These are phyloP conservation scores for Pulveroboletus sp. DNA, from an alignment of 768 basidiomycete genomes.

Conservation along the genomic window DNA sequence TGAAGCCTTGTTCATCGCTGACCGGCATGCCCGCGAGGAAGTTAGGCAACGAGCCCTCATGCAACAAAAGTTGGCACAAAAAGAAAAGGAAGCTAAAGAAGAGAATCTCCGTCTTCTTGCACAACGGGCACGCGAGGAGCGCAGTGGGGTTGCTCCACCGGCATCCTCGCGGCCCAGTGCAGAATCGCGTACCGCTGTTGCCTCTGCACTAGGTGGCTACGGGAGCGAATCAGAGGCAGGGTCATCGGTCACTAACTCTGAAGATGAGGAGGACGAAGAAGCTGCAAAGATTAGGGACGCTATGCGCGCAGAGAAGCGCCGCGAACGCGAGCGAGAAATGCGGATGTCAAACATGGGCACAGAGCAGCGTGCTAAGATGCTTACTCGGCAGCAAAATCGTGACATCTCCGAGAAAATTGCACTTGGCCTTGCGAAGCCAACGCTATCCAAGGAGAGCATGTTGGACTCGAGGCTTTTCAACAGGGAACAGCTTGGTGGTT, in stretches of 20 bases:
- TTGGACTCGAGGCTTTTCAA: slow-evolving; percentile 97
- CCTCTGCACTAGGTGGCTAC: slow-evolving; percentile 77
- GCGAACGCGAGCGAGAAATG: slow-evolving; percentile 95
- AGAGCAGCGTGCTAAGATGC: slow-evolving; percentile 92
- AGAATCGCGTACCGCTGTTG: slow-evolving; percentile 64
- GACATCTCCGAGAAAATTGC: slow-evolving; percentile 99
- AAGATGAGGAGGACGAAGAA: slow-evolving; percentile 70
- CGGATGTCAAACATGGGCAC: slow-evolving; percentile 99
- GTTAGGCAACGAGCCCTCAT: slow-evolving; percentile 93
- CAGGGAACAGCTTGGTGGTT: slow-evolving; percentile 77
- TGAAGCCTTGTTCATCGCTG: slow-evolving; percentile 91
- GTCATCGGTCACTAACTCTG: slow-evolving; percentile 46
- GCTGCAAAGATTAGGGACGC: slow-evolving; percentile 81
- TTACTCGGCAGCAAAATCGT: slow-evolving; percentile 94
- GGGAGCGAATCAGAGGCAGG: slow-evolving; percentile 68
- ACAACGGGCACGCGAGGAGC: slow-evolving; percentile 93
- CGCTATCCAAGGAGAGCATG: slow-evolving; percentile 94
- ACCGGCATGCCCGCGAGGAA: slow-evolving; percentile 96
- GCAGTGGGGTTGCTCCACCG: slow-evolving; percentile 65
- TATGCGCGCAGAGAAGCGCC: slow-evolving; percentile 87
- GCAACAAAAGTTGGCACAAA: slow-evolving; percentile 98
- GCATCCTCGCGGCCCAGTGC: slow-evolving; percentile 58
- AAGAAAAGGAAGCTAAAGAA: slow-evolving; percentile 94
- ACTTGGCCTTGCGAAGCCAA: slow-evolving; percentile 95
- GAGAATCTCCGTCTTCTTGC: slow-evolving; percentile 92